Conservation (phyloP, 2,329 filamentous ascomycete genomes). For the Alternaria gansuensis region DNA sequence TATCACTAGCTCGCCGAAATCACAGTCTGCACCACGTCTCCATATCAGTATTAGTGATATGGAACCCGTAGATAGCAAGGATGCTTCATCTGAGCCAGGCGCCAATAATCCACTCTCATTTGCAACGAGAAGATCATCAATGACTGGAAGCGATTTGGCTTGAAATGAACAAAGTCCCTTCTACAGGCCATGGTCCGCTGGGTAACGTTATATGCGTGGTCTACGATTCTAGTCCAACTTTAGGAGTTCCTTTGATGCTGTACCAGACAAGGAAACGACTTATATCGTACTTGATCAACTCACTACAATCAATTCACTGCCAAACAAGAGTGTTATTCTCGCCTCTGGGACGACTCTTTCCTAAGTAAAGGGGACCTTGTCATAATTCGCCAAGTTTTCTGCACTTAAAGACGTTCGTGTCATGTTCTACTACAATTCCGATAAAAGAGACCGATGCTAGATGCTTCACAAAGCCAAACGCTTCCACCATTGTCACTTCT, state of each 20-base stretch:
- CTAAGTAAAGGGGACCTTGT: not conserved
- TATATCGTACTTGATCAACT: not conserved
- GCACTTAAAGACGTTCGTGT: too few species aligned
- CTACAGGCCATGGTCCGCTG: not conserved
- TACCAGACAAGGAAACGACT: not conserved
- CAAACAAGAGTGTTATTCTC: not conserved
- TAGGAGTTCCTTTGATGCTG: not conserved
- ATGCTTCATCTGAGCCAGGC: not conserved
- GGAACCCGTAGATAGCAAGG: not conserved
- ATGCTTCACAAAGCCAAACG: not conserved
- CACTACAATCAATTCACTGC: not conserved
- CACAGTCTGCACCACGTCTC: not conserved
- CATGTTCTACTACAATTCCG: too few species aligned
- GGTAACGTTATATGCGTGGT: not conserved
- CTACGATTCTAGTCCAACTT: not conserved
- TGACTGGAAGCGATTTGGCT: not conserved
- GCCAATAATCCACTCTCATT: fast-evolving
- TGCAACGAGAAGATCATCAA: not conserved
- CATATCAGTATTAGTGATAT: not conserved
- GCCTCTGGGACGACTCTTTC: too few species aligned
- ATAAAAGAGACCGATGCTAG: not conserved
- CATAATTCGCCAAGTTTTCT: too few species aligned
- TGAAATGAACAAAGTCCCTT: not conserved
- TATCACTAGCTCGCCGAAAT: not conserved
- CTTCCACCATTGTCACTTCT: not conserved